Evolutionary conservation across 176 grass and related monocot genomes (phyloP), one percentile per base, ranked within the genome.

Genomic region (Phoenix roebelenii): DNA sequence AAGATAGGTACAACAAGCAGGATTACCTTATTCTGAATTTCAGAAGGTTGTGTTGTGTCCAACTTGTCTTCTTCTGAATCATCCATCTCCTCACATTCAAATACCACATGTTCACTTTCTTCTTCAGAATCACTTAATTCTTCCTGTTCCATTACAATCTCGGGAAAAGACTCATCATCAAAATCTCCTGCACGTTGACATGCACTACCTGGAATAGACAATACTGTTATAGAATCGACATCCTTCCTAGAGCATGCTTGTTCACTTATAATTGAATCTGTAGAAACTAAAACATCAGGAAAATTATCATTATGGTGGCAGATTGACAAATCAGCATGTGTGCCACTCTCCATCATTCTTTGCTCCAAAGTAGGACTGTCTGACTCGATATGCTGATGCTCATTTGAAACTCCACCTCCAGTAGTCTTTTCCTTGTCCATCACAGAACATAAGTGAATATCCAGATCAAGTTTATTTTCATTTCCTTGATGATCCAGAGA

Each of bases 111-210:
- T 59, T 80, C 75, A 51, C 58, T 83, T 51, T 91, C 78, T 63
- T 92, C 93, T 49, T 98, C 87, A 0, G 93, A 98, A 70, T 92
- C 93, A 82, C 84, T 97, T 50, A 88, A 72, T 79, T 97, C 84
- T 79, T 97, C 87, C 59, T 88, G 93, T 74, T 92, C 93, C 87
- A 97, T 92, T 59, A 91, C 67, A 75, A 92, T 83, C 57, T 75
- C 84, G 75, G 74, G 84, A 61, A 88, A 71, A 52, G 73, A 78
- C 71, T 89, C 87, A 30, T 88, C 84, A 54, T 88, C 79, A 68
- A 52, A 57, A 52, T 69, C 71, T 67, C 78, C 64, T 52, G 60
- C 65, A 61, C 59, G 66, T 73, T 74, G 69, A 52, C 69, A 67
- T 64, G 63, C 44, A 61, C 63, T 29, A 60, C 49, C 53, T 74